Conservation (phyloP, 352 stramenopile species). For the Hyaloperonospora arabidopsidis region DNA sequence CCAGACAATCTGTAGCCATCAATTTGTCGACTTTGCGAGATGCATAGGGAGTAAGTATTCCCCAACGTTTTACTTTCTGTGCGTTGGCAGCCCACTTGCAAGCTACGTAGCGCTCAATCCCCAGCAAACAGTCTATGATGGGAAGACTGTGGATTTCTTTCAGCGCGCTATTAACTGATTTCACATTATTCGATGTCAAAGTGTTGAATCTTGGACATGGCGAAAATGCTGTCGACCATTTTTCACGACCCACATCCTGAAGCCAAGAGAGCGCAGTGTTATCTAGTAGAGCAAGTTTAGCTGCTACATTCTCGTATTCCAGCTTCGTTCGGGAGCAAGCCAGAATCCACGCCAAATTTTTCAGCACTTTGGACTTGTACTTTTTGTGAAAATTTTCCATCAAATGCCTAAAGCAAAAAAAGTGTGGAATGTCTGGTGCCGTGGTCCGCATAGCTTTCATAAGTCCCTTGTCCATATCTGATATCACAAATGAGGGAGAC, state of each 20-base stretch:
- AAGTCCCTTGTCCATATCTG: background rate
- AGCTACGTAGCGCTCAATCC: background rate
- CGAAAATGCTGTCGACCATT: background rate
- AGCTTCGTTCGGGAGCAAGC: background rate
- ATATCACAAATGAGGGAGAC: too few species aligned
- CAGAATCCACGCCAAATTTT: background rate
- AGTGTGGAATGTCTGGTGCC: background rate
- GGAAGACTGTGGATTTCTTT: too few species aligned
- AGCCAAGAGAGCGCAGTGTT: too few species aligned
- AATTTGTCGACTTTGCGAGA: background rate
- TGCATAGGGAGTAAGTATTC: background rate
- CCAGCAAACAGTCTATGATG: too few species aligned
- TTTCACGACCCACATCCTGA: too few species aligned
- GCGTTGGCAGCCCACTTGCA: background rate
- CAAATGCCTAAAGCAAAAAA: background rate
- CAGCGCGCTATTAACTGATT: too few species aligned
- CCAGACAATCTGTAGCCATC: background rate
- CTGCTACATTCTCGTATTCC: background rate
- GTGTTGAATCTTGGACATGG: background rate
- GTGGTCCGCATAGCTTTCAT: slow-evolving; percentile 1
- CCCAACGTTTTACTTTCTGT: background rate
- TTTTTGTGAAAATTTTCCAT: background rate
- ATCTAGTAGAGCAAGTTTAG: too few species aligned
- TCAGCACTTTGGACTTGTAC: slow-evolving; percentile 2
- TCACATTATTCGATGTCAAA: too few species aligned